phyloP scores from a whole-genome alignment of 2,329 filamentous ascomycete genomes.

The Teratosphaeria pseudoeucalypti region DNA sequence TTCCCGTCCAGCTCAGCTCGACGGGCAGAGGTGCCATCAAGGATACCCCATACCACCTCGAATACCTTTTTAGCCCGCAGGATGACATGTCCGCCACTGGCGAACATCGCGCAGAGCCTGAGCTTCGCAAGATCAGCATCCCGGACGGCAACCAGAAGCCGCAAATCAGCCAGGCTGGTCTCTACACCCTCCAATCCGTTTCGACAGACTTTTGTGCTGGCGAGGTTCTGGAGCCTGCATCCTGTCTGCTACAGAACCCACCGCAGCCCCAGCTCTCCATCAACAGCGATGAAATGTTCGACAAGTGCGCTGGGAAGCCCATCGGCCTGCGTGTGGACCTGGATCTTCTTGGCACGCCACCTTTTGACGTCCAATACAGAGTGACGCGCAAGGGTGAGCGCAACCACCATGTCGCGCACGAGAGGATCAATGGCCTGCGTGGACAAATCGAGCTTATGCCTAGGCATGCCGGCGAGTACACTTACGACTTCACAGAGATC shows the following conservation, averaged over 20 bases:
- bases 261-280: slow-evolving; percentile 72
- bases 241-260: slow-evolving; percentile 86
- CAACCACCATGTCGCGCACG: slow-evolving; percentile 36
- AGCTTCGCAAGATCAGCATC: slow-evolving; percentile 42
- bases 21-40: slow-evolving; percentile 46
- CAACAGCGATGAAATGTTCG: slow-evolving; percentile 69
- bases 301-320: slow-evolving; percentile 90
- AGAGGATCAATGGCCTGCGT: slow-evolving; percentile 59
- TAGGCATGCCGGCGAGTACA: slow-evolving; percentile 69
- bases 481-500: slow-evolving; percentile 73
- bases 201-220: slow-evolving; percentile 73
- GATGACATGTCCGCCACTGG: slow-evolving; percentile 58
- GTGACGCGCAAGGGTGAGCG: slow-evolving; percentile 52
- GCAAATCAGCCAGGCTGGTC: slow-evolving; percentile 62
- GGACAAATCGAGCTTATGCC: slow-evolving; percentile 80
- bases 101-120: slow-evolving; percentile 53
- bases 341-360: slow-evolving; percentile 83
- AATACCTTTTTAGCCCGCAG: slow-evolving; percentile 73
- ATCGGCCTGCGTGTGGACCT: slow-evolving; percentile 82
- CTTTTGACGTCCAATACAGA: slow-evolving; percentile 74
- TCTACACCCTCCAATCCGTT: slow-evolving; percentile 76
- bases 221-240: slow-evolving; percentile 84
- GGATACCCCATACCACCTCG: slow-evolving; percentile 60
- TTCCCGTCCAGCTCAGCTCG: slow-evolving; percentile 54
- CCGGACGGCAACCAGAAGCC: slow-evolving; percentile 55